Conservation (phyloP, 352 stramenopile genomes). For the Lagenidium giganteum region DNA sequence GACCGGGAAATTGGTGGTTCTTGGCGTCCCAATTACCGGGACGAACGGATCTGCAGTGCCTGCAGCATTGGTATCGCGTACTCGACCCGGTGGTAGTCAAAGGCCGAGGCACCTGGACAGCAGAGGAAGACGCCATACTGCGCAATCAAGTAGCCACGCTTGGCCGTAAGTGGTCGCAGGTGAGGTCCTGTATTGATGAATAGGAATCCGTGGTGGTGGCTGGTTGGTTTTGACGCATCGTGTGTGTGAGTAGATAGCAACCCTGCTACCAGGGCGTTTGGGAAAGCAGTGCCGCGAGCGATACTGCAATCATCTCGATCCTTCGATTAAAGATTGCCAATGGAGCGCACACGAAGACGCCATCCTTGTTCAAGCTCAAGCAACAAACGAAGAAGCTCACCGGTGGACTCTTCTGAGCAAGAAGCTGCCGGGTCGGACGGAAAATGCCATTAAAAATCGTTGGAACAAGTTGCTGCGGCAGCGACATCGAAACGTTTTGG, state of each 20-base stretch:
- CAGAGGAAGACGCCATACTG: conserved; percentile 39
- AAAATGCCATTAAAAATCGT: conserved; percentile 70
- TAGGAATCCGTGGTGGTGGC: background rate
- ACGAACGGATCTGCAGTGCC: conserved; percentile 68
- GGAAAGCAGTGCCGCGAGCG: conserved; percentile 74
- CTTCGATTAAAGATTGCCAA: conserved; percentile 27
- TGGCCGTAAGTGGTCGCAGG: conserved; percentile 54
- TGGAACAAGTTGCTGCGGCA: conserved; percentile 32
- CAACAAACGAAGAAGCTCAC: conserved; percentile 24
- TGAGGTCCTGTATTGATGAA: conserved; percentile 9
- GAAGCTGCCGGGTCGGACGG: conserved; percentile 36
- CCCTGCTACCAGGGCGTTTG: conserved; percentile 41
- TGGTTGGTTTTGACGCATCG: background rate
- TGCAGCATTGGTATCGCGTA: conserved; percentile 73
- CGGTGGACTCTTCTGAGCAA: conserved; percentile 47
- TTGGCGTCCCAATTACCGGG: conserved; percentile 63
- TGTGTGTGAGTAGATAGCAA: conserved; percentile 35
- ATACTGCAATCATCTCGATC: conserved; percentile 59
- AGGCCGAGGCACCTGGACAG: conserved; percentile 51
- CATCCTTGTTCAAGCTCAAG: conserved; percentile 19
- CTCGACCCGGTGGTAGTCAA: conserved; percentile 45
- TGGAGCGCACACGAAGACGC: conserved; percentile 51
- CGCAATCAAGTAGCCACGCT: conserved; percentile 33
- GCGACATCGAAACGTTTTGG: too few species aligned
- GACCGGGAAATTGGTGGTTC: conserved; percentile 64